These are phyloP conservation scores for Chaetomium sp. DNA, from an alignment of 2,329 filamentous ascomycete genomes.

Conservation along the genomic window DNA sequence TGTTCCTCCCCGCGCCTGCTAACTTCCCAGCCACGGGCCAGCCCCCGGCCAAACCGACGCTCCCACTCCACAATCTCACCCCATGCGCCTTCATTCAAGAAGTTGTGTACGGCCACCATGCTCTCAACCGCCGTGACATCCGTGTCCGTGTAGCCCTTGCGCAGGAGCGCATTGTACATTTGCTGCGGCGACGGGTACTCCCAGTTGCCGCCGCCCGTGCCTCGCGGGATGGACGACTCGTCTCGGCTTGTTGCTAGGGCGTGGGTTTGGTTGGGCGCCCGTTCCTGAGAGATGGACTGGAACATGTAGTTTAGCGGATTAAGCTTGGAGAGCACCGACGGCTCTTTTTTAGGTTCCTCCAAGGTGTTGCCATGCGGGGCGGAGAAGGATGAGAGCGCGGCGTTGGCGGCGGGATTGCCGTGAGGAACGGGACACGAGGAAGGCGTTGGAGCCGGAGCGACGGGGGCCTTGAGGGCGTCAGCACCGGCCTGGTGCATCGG, in stretches of 20 bases:
- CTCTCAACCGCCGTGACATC: conserved; percentile 87
- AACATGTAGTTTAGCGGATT: conserved; percentile 94
- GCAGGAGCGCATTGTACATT: conserved; percentile 97
- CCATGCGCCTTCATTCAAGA: conserved; percentile 96
- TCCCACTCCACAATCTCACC: conserved; percentile 93
- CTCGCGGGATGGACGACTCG: conserved; percentile 83
- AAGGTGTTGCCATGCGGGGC: conserved; percentile 34
- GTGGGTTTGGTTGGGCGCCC: conserved; percentile 64
- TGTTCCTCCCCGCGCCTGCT: conserved; percentile 70
- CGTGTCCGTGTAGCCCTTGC: conserved; percentile 93
- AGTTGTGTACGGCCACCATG: conserved; percentile 98
- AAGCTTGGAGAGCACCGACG: conserved; percentile 48
- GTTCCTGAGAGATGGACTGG: conserved; percentile 71
- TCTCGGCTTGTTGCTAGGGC: conserved; percentile 75
- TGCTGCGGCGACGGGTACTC: conserved; percentile 98
- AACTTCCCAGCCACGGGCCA: conserved; percentile 64
- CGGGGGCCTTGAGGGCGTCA: conserved; percentile 39
- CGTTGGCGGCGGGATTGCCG: conserved; percentile 22
- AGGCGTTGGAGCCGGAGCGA: conserved; percentile 29
- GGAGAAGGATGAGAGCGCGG: conserved; percentile 28
- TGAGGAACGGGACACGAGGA: conserved; percentile 44
- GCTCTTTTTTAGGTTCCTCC: conserved; percentile 28
- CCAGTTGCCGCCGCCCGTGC: conserved; percentile 74
- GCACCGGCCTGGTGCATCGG: conserved; percentile 52
- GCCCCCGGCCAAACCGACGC: conserved; percentile 68